Evolutionary conservation across 805 yeast genomes (phyloP), one percentile per base, ranked within the genome.

Genomic region (Ogataea trehaloabstinens): DNA sequence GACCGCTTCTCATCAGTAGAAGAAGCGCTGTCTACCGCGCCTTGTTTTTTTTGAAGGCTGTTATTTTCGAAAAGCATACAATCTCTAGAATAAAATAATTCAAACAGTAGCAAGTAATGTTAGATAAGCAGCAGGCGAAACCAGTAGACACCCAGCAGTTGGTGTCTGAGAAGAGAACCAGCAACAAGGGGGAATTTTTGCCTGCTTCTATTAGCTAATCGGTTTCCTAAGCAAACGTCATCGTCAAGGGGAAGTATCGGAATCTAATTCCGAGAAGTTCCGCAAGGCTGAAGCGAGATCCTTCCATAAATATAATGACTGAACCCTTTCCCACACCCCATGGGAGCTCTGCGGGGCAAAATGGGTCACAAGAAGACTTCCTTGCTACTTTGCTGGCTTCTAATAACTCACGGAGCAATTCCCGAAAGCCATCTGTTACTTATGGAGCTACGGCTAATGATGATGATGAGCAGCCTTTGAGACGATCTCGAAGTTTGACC

Each of bases 401-500:
- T n/a, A 34, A 24, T 20, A 35, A 34, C 11, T 36, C 41, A 4
- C 29, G 42, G 8, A 31, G 29, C 10, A 43, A 34, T 12, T 37
- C 53, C 16, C 37, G 48, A 24, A 43, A 42, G 27, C 39, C 39
- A 2, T 46, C 49, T 4, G 22, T 40, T 28, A 28, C 34, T 3
- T 46, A 42, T 33, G 42, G 48, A 2, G 38, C 45, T 19, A 37
- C 32, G 5, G 29, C 31, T 16, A 19, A 17, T 19, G 27, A 39
- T 27, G 41, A 37, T 6, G 34, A 37, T 19, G 45, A 38, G 20
- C 45, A 48, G 22, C 40, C 42, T 10, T 34, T 43, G 20, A 38
- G 53, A 31, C 37, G 49, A 30, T 50, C 56, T 7, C 38, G 54
- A 29, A 52, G 57, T 33, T 38, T 53, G 19, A 53, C 64, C 2